These are phyloP conservation scores for Bryoglossum gracile DNA, from an alignment of 495 filamentous ascomycete genomes.

Conservation along the genomic window DNA sequence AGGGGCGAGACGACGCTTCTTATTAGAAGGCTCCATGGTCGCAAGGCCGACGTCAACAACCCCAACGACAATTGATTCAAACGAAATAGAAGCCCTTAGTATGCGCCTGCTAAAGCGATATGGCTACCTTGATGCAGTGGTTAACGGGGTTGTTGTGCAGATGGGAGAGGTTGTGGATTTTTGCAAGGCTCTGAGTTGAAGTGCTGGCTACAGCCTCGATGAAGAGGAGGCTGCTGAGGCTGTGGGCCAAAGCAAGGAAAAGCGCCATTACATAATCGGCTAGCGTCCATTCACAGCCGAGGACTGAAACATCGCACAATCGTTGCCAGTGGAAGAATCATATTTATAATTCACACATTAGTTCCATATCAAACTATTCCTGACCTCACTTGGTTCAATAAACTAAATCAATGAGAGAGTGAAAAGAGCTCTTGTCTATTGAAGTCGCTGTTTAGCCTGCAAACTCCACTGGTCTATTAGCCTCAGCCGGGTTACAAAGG, in stretches of 20 bases:
- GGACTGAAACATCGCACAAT: too few species aligned
- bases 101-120: conserved; percentile 1
- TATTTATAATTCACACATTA: too few species aligned
- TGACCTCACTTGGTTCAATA: too few species aligned
- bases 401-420: too few species aligned
- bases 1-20: conserved; percentile 29
- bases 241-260: background rate
- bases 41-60: conserved; percentile 14
- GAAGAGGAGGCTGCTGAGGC: background rate
- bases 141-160: conserved; percentile 10
- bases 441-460: too few species aligned
- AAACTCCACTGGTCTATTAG: too few species aligned
- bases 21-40: conserved; percentile 28
- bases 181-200: conserved; percentile 6
- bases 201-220: background rate
- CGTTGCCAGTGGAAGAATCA: too few species aligned
- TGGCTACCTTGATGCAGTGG: conserved; percentile 16
- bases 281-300: too few species aligned
- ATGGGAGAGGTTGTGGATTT: conserved; percentile 8
- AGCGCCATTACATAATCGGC: too few species aligned
- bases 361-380: too few species aligned
- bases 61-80: conserved; percentile 7
- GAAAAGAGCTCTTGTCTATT: too few species aligned
- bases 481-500: too few species aligned
- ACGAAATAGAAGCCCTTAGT: background rate